Evolutionary conservation across 495 filamentous ascomycete species (phyloP).

Genomic region (Annulohypoxylon bovei): DNA sequence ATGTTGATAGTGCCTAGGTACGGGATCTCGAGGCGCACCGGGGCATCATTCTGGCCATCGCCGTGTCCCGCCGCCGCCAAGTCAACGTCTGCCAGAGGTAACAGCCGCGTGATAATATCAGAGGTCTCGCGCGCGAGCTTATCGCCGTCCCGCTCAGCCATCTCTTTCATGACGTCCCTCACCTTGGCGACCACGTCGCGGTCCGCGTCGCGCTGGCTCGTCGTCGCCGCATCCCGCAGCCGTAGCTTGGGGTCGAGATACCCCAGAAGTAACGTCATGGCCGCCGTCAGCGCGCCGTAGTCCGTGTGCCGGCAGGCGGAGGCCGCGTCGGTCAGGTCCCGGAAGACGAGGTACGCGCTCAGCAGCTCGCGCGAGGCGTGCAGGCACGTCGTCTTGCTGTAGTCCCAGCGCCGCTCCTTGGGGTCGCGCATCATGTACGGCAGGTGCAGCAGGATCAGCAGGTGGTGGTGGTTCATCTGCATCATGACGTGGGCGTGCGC

Average conservation of each 20-base stretch:
- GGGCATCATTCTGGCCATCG: constrained; percentile 5
- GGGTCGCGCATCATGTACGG: constrained; percentile 59
- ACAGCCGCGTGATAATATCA: constrained; percentile 53
- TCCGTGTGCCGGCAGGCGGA: constrained; percentile 57
- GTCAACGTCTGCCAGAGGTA: constrained; percentile 51
- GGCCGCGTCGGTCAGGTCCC: constrained; percentile 44
- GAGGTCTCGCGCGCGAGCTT: constrained; percentile 54
- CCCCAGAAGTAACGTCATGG: constrained; percentile 57
- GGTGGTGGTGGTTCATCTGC: constrained; percentile 60
- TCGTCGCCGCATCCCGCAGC: constrained; percentile 41
- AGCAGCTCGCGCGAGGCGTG: constrained; percentile 55
- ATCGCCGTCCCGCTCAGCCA: constrained; percentile 49
- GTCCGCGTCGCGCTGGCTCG: constrained; percentile 51
- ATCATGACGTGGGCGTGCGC: constrained; percentile 48
- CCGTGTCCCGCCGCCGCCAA: constrained; percentile 9
- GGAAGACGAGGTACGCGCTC: constrained; percentile 52
- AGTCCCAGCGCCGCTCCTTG: constrained; percentile 56
- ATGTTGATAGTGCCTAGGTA: constrained; percentile 60
- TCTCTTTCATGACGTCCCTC: constrained; percentile 52
- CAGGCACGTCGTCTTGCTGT: constrained; percentile 58
- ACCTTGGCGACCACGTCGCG: constrained; percentile 45
- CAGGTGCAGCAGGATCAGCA: constrained; percentile 56
- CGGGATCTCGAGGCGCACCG: constrained; percentile 56
- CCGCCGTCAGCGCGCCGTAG: constrained; percentile 57
- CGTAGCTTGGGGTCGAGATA: constrained; percentile 50